Conservation (phyloP, 441 rosid genomes). For the Daphne laureola region DNA sequence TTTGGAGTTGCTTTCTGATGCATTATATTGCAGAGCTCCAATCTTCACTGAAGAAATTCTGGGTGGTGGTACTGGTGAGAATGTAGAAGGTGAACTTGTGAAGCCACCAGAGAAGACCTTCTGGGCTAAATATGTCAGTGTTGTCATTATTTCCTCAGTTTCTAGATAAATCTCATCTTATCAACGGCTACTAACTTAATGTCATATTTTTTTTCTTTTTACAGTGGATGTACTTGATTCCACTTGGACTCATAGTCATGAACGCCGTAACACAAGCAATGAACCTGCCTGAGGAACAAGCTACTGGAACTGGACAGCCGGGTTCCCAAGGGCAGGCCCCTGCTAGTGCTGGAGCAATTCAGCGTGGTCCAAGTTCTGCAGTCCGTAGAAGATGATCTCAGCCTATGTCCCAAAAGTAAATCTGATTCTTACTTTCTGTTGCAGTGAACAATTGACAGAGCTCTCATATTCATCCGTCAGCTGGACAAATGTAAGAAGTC, state of each 20-base stretch:
- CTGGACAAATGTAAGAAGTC: no score
- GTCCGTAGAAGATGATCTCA: constrained; percentile 63
- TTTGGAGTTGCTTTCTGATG: background rate
- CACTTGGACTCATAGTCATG: constrained; percentile 81
- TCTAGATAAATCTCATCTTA: constrained; percentile 1
- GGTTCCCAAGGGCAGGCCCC: constrained; percentile 39
- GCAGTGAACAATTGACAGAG: no score
- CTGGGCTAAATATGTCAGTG: constrained; percentile 96
- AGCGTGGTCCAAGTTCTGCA: constrained; percentile 43
- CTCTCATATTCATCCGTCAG: no score
- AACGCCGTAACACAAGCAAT: constrained; percentile 88
- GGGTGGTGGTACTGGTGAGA: constrained; percentile 51
- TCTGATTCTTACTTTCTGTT: no score
- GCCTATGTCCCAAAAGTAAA: background rate
- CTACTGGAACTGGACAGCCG: constrained; percentile 46
- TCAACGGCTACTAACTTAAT: background rate
- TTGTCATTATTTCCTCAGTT: background rate
- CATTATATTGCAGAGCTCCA: constrained; percentile 51
- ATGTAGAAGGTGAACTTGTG: constrained; percentile 57
- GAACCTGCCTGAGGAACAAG: constrained; percentile 78
- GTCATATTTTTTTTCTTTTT: constrained; percentile 1
- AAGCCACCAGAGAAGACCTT: constrained; percentile 78
- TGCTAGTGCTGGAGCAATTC: constrained; percentile 34
- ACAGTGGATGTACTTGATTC: constrained; percentile 96
- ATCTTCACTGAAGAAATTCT: constrained; percentile 58